Evolutionary conservation across 2,329 filamentous ascomycete genomes (phyloP), one percentile per base, ranked within the genome.

Genomic region (Colletotrichum lupini): DNA sequence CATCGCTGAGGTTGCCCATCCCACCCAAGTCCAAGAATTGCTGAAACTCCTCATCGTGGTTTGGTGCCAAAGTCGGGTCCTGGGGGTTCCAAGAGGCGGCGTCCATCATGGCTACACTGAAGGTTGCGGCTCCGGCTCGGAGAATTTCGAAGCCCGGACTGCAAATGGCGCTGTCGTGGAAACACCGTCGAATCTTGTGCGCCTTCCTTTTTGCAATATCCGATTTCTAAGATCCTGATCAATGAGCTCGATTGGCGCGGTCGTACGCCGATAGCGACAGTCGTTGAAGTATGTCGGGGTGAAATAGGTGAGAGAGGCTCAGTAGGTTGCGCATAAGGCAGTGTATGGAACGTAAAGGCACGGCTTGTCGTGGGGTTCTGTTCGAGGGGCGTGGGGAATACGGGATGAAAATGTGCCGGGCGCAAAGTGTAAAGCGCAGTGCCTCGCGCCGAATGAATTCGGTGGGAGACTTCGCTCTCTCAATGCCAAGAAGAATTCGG

Each of bases 11-110:
- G 74, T 82, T 86, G 35, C 84, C 85, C 84, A 92, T 89, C 76
- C 82, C 83, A 70, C 86, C 87, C 84, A 92, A 88, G 76, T 92
- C 87, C 74, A 92, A 84, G 72, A 91, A 92, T 76, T 92, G 90
- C 75, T 90, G 87, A 78, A 92, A 92, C 52, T 91, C 90, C 79
- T 92, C 90, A 60, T 92, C 90, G 63, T 84, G 79, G 6, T 85
- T 76, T 12, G 85, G 80, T 32, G 87, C 83, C 80, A 91, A 84
- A 72, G 84, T 83, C 77, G 90, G 88, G 77, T 91, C 89, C 78
- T 90, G 87, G 62, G 85, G 84, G 76, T 87, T 87, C 90, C 90
- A 92, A 74, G 81, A 80, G 69, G 83, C 81, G 64, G 87, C 85
- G 76, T 87, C 84, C 87, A 90, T 90, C 83, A 85, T 88, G 80